A percentile compares a stretch with the other conserved stretches of the same genome.
Evolutionary conservation across 208 protist genomes (phyloP).

Genomic region (Naegleria fowleri): DNA sequence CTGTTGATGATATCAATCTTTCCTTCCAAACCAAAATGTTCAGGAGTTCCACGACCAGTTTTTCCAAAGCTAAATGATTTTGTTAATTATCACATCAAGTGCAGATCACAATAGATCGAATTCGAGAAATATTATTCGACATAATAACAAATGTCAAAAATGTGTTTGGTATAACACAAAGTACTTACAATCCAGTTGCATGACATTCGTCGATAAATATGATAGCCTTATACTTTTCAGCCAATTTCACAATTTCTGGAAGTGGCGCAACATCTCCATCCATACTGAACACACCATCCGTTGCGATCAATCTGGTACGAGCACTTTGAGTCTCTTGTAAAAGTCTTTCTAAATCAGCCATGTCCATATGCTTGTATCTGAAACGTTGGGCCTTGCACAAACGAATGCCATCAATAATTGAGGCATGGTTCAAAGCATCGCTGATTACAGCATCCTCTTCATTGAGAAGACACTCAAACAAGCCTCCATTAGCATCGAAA

Average conservation of each 20-base stretch:
- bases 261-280: slow-evolving; percentile 74
- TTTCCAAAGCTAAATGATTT: slow-evolving; percentile 43
- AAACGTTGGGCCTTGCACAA: slow-evolving; percentile 61
- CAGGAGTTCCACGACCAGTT: slow-evolving; percentile 58
- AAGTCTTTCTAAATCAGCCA: slow-evolving; percentile 62
- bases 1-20: slow-evolving; percentile 67
- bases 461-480: slow-evolving; percentile 70
- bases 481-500: slow-evolving; percentile 77
- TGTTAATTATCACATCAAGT: background rate
- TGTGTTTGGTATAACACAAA: too few relatives aligned
- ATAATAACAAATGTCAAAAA: too few relatives aligned
- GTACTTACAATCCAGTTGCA: slow-evolving; percentile 44
- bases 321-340: slow-evolving; percentile 53
- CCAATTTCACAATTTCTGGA: slow-evolving; percentile 61
- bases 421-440: slow-evolving; percentile 74
- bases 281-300: slow-evolving; percentile 75
- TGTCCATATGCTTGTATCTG: slow-evolving; percentile 62
- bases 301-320: slow-evolving; percentile 65
- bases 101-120: too few relatives aligned
- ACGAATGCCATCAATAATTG: slow-evolving; percentile 77
- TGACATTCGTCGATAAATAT: slow-evolving; percentile 72
- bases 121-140: too few relatives aligned
- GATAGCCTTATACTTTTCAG: slow-evolving; percentile 63
- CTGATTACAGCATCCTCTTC: slow-evolving; percentile 63
- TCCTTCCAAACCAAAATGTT: slow-evolving; percentile 54